Base-by-base conservation (phyloP, 306 rosid genomes). In the Cercis canadensis region DNA sequence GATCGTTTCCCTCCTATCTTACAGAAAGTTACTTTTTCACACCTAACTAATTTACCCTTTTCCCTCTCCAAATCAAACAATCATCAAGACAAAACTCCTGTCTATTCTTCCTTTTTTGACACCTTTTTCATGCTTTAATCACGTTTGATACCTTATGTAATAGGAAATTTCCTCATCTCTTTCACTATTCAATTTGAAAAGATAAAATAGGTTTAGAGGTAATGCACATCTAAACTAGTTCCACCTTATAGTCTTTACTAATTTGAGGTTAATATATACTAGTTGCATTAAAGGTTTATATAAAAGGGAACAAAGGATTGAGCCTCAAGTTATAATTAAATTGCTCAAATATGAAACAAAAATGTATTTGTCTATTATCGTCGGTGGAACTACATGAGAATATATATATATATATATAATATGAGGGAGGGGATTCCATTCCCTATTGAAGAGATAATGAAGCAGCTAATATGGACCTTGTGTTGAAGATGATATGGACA, bases 121-220 rank as follows among this genome's bases (percentile, higher is more conserved):
- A 56, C 67, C 52, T 66, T 72, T n/a, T 49, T 61, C 76, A 15
- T 76, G 18, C 70, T 72, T 81, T 66, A 49, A 53, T 54, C 64
- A 39, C 71, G 61, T 61, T 75, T 65, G 34, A 69, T 54, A 57
- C 47, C 41, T 43, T 1, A 51, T 24, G 3, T 24, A 44, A 60
- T 34, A 19, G 19, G 61, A 44, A n/a, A 0, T 47, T 66, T 65
- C 66, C 2, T 44, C 60, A 57, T 57, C 49, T 73, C 11, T 57
- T 78, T 40, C 4, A 67, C 71, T 36, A 34, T 52, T 67, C 62
- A 67, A 44, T 67, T 46, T 54, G 62, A 53, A 73, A 65, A 69
- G 60, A 57, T 33, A 13, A 69, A 59, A 21, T 33, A 21, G 10
- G 57, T 45, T 51, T 21, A 19, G 65, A 62, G 52, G 43, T 53